These are phyloP conservation scores for Fusarium xylarioides DNA, from an alignment of 2,329 filamentous ascomycete genomes.

Conservation along the genomic window DNA sequence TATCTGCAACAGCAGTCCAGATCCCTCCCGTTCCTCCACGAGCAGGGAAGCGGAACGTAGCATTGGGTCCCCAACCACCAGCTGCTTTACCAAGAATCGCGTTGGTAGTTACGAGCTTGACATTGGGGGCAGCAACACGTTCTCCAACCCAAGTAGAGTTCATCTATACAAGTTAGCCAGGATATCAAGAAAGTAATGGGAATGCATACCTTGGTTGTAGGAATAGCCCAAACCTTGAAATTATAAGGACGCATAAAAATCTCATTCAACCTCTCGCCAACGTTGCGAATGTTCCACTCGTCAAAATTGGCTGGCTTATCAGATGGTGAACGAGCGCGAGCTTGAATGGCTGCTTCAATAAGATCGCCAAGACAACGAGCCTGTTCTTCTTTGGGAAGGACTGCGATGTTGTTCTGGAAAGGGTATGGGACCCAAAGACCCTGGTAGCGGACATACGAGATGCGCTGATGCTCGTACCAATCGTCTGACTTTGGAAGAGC, in stretches of 20 bases:
- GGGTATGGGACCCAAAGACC: conserved; percentile 96
- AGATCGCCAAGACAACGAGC: conserved; percentile 92
- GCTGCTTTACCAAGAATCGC: conserved; percentile 95
- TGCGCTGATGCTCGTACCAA: conserved; percentile 98
- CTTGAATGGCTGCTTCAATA: conserved; percentile 91
- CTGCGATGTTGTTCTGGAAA: conserved; percentile 99
- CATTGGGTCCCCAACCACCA: conserved; percentile 97
- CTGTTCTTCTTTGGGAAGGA: conserved; percentile 96
- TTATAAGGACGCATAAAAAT: conserved; percentile 99
- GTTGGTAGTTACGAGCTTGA: conserved; percentile 93
- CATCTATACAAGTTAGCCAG: conserved; percentile 72
- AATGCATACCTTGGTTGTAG: conserved; percentile 83
- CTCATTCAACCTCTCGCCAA: conserved; percentile 87
- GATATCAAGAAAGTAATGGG: neutral
- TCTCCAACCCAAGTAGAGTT: conserved; percentile 98
- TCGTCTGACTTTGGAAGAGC: conserved; percentile 91
- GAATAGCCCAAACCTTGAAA: conserved; percentile 99
- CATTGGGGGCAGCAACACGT: conserved; percentile 94
- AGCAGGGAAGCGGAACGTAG: conserved; percentile 97
- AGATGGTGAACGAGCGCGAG: conserved; percentile 77
- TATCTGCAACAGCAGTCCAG: conserved; percentile 97
- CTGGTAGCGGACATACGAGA: conserved; percentile 99
- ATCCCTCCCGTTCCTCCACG: conserved; percentile 96
- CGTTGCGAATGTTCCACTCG: conserved; percentile 96
- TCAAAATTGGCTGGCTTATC: conserved; percentile 93